These are phyloP conservation scores for Emmonsiellopsis sp. DNA, from an alignment of 2,329 filamentous ascomycete genomes.

Conservation along the genomic window DNA sequence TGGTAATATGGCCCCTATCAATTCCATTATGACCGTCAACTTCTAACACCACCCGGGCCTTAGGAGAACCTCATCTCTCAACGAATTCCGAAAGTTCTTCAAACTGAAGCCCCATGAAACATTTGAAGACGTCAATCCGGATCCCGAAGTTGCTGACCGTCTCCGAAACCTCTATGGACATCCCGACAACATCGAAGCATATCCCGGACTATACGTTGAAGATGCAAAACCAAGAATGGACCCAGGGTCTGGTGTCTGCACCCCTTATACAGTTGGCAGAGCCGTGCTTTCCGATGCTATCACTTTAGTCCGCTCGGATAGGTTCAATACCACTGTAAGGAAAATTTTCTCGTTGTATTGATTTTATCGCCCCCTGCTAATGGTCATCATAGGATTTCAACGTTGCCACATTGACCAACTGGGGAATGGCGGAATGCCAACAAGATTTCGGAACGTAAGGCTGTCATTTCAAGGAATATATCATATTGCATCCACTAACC, in stretches of 20 bases:
- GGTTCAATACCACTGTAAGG: constrained; percentile 27
- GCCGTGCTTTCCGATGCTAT: constrained; percentile 34
- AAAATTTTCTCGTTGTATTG: not conserved
- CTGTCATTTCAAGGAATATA: not conserved
- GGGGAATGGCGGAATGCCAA: constrained; percentile 27
- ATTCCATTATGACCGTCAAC: not conserved
- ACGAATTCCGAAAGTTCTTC: constrained; percentile 54
- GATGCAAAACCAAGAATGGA: constrained; percentile 25
- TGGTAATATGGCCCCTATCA: constrained; percentile 39
- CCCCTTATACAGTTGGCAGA: constrained; percentile 26
- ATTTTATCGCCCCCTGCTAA: not conserved
- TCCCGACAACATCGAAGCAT: constrained; percentile 58
- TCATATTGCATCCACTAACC: not conserved
- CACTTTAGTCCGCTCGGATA: constrained; percentile 30
- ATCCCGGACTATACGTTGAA: constrained; percentile 51
- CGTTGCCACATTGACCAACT: constrained; percentile 25
- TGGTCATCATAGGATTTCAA: constrained; percentile 21
- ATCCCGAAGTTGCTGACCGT: constrained; percentile 45
- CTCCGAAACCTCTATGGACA: constrained; percentile 53
- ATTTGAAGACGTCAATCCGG: constrained; percentile 50
- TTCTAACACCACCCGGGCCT: not conserved
- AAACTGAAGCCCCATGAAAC: constrained; percentile 46
- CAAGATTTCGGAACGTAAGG: constrained; percentile 17
- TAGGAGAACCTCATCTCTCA: constrained; percentile 24
- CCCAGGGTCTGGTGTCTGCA: constrained; percentile 25